Evolutionary conservation across 768 basidiomycete genomes (phyloP).

Genomic region (Symmetrospora coprosmae): DNA sequence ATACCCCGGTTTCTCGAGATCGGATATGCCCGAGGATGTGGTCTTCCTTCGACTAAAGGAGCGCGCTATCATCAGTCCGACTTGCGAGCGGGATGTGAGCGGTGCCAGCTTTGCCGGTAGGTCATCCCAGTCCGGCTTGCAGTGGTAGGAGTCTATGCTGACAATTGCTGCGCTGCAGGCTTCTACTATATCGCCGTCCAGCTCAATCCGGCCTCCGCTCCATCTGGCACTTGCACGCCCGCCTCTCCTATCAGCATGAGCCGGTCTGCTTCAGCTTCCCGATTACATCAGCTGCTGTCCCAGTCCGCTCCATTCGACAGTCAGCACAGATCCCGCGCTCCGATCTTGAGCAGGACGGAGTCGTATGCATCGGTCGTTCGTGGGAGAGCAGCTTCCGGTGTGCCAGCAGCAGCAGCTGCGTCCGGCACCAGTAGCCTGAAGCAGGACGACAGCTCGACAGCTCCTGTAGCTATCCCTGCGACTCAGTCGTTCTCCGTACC

Average conservation of each 20-base stretch:
- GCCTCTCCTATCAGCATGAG: too few relatives aligned
- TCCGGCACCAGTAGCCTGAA: too few relatives aligned
- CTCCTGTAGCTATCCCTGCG: too few relatives aligned
- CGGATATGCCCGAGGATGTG: neutral
- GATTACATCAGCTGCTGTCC: too few relatives aligned
- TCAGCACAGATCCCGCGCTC: too few relatives aligned
- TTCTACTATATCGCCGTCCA: constrained; percentile 15
- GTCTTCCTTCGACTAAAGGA: constrained; percentile 15
- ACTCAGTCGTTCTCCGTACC: too few relatives aligned
- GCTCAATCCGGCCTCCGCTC: constrained; percentile 2
- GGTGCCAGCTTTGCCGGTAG: constrained; percentile 16
- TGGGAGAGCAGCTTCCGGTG: neutral
- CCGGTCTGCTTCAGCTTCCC: too few relatives aligned
- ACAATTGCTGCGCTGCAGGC: neutral
- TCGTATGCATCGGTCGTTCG: constrained; percentile 8
- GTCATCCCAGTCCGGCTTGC: neutral
- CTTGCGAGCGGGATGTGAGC: neutral
- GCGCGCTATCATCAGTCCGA: constrained; percentile 5
- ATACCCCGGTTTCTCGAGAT: neutral
- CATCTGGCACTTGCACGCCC: too few relatives aligned
- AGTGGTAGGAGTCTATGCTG: neutral
- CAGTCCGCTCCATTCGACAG: too few relatives aligned
- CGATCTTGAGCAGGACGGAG: too few relatives aligned
- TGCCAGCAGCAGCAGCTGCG: neutral
- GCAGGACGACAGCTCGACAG: too few relatives aligned